These are phyloP conservation scores for Bruguiera parviflora DNA, from an alignment of 345 rosid species.

Conservation along the genomic window DNA sequence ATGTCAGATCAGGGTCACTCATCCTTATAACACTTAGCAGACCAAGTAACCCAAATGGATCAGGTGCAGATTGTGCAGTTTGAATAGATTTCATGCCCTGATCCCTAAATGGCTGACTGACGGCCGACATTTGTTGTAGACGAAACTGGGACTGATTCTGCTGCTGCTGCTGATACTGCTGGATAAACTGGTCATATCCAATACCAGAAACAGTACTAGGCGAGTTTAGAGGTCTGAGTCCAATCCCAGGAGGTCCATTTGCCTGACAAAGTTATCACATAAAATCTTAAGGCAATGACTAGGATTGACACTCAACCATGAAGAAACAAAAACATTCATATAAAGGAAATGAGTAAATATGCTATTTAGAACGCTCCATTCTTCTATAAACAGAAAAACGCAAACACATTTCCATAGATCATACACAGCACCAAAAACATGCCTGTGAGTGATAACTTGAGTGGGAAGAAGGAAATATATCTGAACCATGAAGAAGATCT, in stretches of 20 bases:
- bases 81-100: conserved; percentile 70
- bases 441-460: conserved; percentile 86
- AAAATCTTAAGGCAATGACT: background rate
- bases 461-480: conserved; percentile 77
- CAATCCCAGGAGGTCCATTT: conserved; percentile 85
- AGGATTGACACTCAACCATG: background rate
- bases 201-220: conserved; percentile 59
- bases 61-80: conserved; percentile 59
- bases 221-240: conserved; percentile 79
- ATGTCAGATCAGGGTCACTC: conserved; percentile 74
- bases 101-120: conserved; percentile 85
- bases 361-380: no score
- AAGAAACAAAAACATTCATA: background rate
- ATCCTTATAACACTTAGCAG: conserved; percentile 67
- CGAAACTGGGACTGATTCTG: conserved; percentile 88
- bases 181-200: conserved; percentile 83
- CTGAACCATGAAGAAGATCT: conserved; percentile 77
- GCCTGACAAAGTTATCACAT: conserved; percentile 40
- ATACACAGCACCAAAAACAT: conserved; percentile 29
- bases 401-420: conserved; percentile 7
- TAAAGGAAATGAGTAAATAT: no score
- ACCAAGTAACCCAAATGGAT: conserved; percentile 80
- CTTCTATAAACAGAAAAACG: no score
- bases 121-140: conserved; percentile 78
- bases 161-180: conserved; percentile 86